phyloP scores from a whole-genome alignment of 2,329 filamentous ascomycete species.

The Rugonectria rugulosa region DNA sequence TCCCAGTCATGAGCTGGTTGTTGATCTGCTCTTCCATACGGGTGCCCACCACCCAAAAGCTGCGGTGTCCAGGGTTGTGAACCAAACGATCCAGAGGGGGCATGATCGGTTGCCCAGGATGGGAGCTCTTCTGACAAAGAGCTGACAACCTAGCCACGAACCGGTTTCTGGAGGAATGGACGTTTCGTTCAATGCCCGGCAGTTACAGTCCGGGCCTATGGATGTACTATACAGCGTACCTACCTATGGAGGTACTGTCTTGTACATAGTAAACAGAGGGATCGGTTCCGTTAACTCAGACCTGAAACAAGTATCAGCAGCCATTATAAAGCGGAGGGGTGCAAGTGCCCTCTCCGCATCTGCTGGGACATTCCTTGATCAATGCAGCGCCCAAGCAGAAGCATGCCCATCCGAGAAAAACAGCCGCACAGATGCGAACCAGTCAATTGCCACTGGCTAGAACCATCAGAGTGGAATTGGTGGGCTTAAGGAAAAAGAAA shows the following conservation, averaged over 20 bases:
- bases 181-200: constrained; percentile 15
- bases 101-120: constrained; percentile 27
- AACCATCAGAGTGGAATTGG: constrained; percentile 7
- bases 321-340: constrained; percentile 22
- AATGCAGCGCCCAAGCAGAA: constrained; percentile 26
- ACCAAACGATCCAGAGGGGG: constrained; percentile 10
- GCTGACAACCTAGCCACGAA: constrained; percentile 28
- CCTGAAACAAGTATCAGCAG: constrained; percentile 38
- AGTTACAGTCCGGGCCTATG: constrained; percentile 23
- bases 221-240: too few relatives aligned
- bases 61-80: constrained; percentile 18
- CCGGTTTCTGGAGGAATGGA: constrained; percentile 27
- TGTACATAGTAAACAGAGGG: constrained; percentile 12
- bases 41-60: constrained; percentile 26
- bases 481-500: constrained; percentile 18
- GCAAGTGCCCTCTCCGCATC: constrained; percentile 10
- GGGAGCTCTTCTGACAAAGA: constrained; percentile 23
- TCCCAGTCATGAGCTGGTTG: constrained; percentile 25
- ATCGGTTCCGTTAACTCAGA: constrained; percentile 25
- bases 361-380: constrained; percentile 32
- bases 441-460: constrained; percentile 29
- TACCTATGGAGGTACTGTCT: too few relatives aligned
- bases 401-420: constrained; percentile 14
- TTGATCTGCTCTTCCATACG: constrained; percentile 35
- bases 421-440: constrained; percentile 26